These are phyloP conservation scores for Backusella tuberculispora DNA, from an alignment of 192 early-diverging fungal genomes.

Conservation along the genomic window DNA sequence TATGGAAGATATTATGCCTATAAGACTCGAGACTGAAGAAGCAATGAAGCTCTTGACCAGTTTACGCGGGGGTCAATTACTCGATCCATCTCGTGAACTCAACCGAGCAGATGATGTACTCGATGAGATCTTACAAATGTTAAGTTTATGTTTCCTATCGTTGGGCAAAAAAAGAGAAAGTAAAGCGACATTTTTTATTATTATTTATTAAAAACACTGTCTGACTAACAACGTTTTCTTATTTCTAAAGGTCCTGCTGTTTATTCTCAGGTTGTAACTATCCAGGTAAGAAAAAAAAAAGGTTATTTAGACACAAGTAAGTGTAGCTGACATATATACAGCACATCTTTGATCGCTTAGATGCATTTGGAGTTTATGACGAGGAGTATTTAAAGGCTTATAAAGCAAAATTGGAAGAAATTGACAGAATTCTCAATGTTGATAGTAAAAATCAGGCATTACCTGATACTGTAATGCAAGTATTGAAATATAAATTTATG, in stretches of 20 bases:
- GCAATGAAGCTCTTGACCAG: constrained; percentile 47
- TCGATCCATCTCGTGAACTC: background rate
- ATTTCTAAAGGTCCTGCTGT: constrained; percentile 33
- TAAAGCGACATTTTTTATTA: constrained; percentile 1
- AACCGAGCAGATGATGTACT: constrained; percentile 67
- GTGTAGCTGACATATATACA: constrained; percentile 21
- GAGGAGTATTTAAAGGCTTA: constrained; percentile 61
- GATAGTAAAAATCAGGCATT: constrained; percentile 47
- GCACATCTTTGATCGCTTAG: constrained; percentile 65
- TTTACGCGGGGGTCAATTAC: constrained; percentile 24
- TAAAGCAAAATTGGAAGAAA: constrained; percentile 55
- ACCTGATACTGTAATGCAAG: constrained; percentile 45
- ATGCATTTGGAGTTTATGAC: constrained; percentile 63
- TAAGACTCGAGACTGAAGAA: constrained; percentile 60
- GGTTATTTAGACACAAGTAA: background rate
- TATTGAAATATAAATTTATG: constrained; percentile 45
- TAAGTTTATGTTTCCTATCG: constrained; percentile 75
- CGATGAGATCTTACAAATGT: constrained; percentile 76
- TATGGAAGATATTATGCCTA: constrained; percentile 57
- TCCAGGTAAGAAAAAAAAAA: constrained; percentile 26
- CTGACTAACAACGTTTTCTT: background rate
- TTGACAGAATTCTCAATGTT: constrained; percentile 59
- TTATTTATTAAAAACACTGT: background rate
- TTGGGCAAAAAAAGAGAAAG: constrained; percentile 78
- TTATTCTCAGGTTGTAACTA: constrained; percentile 38